A percentile compares a stretch with the other conserved stretches of the same genome.
phyloP scores from a whole-genome alignment of 306 rosid species.

The Rubus parviflorus region DNA sequence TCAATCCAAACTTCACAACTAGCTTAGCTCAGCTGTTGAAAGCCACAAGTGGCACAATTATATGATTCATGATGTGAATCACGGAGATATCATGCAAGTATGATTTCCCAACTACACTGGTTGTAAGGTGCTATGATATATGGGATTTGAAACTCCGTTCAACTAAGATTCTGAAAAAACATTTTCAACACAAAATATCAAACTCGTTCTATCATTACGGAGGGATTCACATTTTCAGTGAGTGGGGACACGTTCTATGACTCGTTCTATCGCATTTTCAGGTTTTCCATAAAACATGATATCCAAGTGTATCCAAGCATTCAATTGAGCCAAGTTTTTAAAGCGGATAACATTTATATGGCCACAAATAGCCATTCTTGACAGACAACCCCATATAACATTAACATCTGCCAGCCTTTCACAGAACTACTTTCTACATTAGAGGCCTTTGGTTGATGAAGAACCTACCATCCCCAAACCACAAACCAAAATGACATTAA shows the following conservation, averaged over 20 bases:
- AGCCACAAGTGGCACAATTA: not conserved
- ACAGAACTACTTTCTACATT: not conserved
- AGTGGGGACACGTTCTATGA: not conserved
- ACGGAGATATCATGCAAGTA: not conserved
- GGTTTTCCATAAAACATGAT: not conserved
- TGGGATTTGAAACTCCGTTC: not conserved
- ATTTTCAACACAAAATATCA: not conserved
- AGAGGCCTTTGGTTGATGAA: not conserved
- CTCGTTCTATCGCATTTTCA: too few species aligned
- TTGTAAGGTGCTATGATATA: not conserved
- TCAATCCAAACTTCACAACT: not conserved
- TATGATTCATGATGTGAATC: not conserved
- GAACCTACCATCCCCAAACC: not conserved
- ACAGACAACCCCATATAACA: not conserved
- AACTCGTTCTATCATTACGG: not conserved
- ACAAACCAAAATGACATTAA: not conserved
- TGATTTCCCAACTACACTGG: not conserved
- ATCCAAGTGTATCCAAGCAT: slow-evolving; percentile 2
- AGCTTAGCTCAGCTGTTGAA: not conserved
- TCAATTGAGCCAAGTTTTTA: not conserved
- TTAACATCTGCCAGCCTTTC: not conserved
- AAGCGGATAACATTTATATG: not conserved
- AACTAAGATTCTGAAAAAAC: not conserved
- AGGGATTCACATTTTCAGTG: not conserved
- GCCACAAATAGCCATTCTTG: not conserved